Evolutionary conservation across 768 basidiomycete genomes (phyloP), one percentile per base, ranked within the genome.

Genomic region (Leccinum barrowsii): DNA sequence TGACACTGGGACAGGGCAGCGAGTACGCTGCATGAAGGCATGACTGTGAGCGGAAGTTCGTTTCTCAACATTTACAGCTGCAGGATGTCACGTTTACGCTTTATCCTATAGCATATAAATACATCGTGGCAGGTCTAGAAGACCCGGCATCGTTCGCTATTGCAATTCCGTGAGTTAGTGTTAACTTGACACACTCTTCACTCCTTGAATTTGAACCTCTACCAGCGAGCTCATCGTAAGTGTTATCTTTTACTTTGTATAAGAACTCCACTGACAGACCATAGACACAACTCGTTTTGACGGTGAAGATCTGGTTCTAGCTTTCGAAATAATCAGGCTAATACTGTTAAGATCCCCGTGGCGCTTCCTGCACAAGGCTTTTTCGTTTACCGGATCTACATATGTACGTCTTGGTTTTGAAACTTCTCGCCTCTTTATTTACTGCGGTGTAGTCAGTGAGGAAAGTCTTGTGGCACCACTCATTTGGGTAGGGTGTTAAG

Each of bases 161-260:
- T 8, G 34, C 34, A 28, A 37, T 10, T 30, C 53, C 34, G 52
- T 55, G n/a, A 47, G 57, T 22, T 12, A 5, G 19, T 17, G 1
- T 7, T 21, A 3, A 15, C n/a, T 22, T 46, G 28, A 15, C 3
- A 15, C 3, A 13, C 3, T 32, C 11, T n/a, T 47, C 5, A 30
- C 26, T 35, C 7, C n/a, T 35, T 8, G 32, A 12, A n/a, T 28
- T 17, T 42, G 21, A 24, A 37, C 19, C 8, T 53, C 17, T 7
- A 26, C n/a, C n/a, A 60, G 59, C 4, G 59, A 58, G 5, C 52
- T 60, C 30, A 19, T 50, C 13, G 59, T 60, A 28, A 34, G 59
- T 50, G 13, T 22, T 26, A 13, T 28, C 1, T 10, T n/a, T 22
- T 2, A 37, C n/a, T n/a, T 10, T 15, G 11, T 5, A 6, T 15